phyloP scores from a whole-genome alignment of 2,329 filamentous ascomycete species.

The Aspergillus fructus region DNA sequence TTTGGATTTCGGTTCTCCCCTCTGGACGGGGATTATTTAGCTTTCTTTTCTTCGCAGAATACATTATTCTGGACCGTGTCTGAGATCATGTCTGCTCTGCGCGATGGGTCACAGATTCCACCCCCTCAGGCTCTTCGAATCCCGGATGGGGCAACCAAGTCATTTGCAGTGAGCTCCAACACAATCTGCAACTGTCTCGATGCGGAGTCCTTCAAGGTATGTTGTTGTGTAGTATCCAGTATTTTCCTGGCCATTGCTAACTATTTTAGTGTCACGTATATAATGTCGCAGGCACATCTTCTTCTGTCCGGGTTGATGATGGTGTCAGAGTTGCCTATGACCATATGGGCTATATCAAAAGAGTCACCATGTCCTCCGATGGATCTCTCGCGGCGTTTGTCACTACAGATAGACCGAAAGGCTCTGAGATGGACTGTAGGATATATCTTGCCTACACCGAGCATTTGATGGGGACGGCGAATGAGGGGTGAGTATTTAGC shows the following conservation, averaged over 20 bases:
- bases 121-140: not conserved
- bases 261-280: slow-evolving; percentile 14
- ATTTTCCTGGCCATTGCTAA: not conserved
- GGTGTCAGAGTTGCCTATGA: slow-evolving; percentile 4
- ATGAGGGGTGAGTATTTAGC: slow-evolving; percentile 7
- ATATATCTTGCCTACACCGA: slow-evolving; percentile 16
- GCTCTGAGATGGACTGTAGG: not conserved
- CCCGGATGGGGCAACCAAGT: slow-evolving; percentile 5
- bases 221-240: not conserved
- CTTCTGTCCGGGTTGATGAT: not conserved
- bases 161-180: slow-evolving; percentile 13
- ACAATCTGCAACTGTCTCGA: slow-evolving; percentile 10
- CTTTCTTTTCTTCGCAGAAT: slow-evolving; percentile 7
- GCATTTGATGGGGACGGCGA: slow-evolving; percentile 9
- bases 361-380: slow-evolving; percentile 16
- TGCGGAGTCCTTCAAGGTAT: slow-evolving; percentile 12
- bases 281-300: not conserved
- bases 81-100: slow-evolving; percentile 3
- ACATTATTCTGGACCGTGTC: slow-evolving; percentile 9
- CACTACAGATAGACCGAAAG: not conserved
- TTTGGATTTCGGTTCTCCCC: slow-evolving; percentile 12
- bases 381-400: slow-evolving; percentile 13
- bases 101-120: not conserved
- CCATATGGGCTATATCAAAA: slow-evolving; percentile 15
- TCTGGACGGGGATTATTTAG: slow-evolving; percentile 6